Conservation (phyloP, 345 rosid species). For the Raphanus raphanistrum region DNA sequence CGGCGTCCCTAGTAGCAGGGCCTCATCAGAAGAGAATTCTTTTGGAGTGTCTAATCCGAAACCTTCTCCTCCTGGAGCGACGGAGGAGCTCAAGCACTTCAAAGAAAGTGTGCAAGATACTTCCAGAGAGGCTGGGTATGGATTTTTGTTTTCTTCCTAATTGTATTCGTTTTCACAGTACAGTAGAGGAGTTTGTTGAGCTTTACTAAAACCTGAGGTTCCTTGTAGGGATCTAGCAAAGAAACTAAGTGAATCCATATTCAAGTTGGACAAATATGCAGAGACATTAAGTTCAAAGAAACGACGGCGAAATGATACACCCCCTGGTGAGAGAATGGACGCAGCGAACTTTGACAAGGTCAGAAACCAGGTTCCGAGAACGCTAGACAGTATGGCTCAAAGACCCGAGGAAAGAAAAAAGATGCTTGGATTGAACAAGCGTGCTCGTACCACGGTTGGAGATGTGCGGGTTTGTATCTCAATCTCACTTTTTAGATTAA, state of each 20-base stretch:
- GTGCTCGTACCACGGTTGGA: constrained; percentile 61
- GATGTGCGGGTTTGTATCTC: constrained; percentile 80
- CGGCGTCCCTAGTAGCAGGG: constrained; percentile 58
- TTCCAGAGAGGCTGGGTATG: constrained; percentile 76
- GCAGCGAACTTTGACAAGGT: constrained; percentile 56
- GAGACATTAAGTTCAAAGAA: constrained; percentile 74
- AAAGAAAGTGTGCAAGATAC: constrained; percentile 90
- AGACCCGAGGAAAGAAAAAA: constrained; percentile 77
- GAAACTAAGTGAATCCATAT: constrained; percentile 60
- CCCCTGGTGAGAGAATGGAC: constrained; percentile 58
- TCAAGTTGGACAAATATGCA: constrained; percentile 66
- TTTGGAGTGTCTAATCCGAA: constrained; percentile 59
- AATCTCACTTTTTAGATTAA: constrained; percentile 22
- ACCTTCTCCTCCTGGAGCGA: constrained; percentile 63
- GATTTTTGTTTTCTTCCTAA: background rate
- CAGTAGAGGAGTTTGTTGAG: background rate
- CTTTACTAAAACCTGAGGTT: constrained; percentile 29
- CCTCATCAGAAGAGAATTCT: constrained; percentile 62
- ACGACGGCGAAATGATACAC: constrained; percentile 66
- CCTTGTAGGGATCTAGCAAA: constrained; percentile 72
- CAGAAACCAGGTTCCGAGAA: constrained; percentile 70
- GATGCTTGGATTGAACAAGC: constrained; percentile 72
- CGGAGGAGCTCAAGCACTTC: constrained; percentile 77
- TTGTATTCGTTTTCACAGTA: background rate
- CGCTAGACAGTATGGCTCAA: constrained; percentile 54